Conservation (phyloP, 129 eudicot species). For the Flaveria linearis region DNA sequence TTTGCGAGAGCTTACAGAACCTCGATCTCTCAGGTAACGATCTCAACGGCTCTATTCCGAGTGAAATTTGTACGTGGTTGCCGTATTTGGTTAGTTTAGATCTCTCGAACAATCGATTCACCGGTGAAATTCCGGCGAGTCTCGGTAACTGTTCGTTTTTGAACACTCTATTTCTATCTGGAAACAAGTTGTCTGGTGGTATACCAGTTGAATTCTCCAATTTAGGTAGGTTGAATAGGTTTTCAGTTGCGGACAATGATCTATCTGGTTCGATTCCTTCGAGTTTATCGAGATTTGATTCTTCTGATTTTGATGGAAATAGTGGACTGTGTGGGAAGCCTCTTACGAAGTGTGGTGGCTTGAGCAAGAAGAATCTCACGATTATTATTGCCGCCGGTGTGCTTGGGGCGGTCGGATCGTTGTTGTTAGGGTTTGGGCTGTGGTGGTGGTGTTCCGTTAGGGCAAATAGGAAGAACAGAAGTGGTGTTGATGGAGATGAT, state of each 20-base stretch:
- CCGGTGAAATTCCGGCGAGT: constrained; percentile 59
- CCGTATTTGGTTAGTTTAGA: constrained; percentile 65
- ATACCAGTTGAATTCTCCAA: constrained; percentile 52
- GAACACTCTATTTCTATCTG: constrained; percentile 46
- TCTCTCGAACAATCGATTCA: constrained; percentile 52
- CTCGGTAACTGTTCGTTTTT: constrained; percentile 56
- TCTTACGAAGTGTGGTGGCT: constrained; percentile 59
- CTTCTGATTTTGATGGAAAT: constrained; percentile 48
- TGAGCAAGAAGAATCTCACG: constrained; percentile 60
- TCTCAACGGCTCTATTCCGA: constrained; percentile 62
- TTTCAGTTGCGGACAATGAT: constrained; percentile 64
- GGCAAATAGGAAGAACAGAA: constrained; percentile 47
- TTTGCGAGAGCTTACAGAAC: constrained; percentile 61
- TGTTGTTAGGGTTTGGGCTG: constrained; percentile 67
- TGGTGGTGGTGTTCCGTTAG: constrained; percentile 73
- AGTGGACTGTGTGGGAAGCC: constrained; percentile 66
- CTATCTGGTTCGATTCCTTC: constrained; percentile 60
- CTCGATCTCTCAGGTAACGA: constrained; percentile 63
- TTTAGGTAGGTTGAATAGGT: constrained; percentile 51
- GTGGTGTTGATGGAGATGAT: constrained; percentile 57
- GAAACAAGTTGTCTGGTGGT: constrained; percentile 58
- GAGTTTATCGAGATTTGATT: constrained; percentile 21
- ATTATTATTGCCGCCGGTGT: constrained; percentile 76
- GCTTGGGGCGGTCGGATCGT: constrained; percentile 67
- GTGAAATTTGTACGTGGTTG: constrained; percentile 59